Percentiles rank a stretch among this genome's conserved stretches.
These are phyloP conservation scores for Marchantia paleacea DNA, from an alignment of 225 moss, liverwort and hornwort genomes.

Conservation along the genomic window DNA sequence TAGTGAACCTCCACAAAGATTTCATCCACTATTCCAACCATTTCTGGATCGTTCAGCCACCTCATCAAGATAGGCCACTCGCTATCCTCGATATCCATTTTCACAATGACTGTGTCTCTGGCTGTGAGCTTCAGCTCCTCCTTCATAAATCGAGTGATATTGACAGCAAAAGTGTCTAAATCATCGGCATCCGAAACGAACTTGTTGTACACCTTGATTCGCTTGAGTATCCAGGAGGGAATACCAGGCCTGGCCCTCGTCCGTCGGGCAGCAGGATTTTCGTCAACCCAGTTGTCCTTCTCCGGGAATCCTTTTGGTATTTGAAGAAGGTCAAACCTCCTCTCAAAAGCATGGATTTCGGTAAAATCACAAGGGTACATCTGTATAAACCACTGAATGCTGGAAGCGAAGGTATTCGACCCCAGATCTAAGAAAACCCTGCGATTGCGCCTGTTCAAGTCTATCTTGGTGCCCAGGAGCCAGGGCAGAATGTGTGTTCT, in stretches of 20 bases:
- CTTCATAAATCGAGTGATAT: conserved; percentile 85
- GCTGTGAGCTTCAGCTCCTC: conserved; percentile 57
- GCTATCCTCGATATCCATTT: conserved; percentile 90
- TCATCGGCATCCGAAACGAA: conserved; percentile 60
- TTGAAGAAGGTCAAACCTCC: conserved; percentile 30
- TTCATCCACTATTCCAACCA: conserved; percentile 77
- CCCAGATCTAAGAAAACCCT: conserved; percentile 82
- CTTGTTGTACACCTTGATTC: conserved; percentile 63
- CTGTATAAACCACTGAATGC: conserved; percentile 76
- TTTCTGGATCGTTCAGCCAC: conserved; percentile 65
- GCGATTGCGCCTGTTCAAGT: conserved; percentile 58
- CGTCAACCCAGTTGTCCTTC: conserved; percentile 41
- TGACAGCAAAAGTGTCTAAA: conserved; percentile 28
- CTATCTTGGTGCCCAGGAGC: conserved; percentile 64
- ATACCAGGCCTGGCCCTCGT: conserved; percentile 51
- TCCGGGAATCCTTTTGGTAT: conserved; percentile 47
- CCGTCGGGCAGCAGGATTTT: conserved; percentile 33
- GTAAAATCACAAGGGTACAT: conserved; percentile 96
- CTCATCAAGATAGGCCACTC: conserved; percentile 73
- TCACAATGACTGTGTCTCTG: conserved; percentile 68
- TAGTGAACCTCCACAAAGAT: conserved; percentile 93
- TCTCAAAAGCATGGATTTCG: conserved; percentile 84
- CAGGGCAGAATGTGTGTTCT: conserved; percentile 76
- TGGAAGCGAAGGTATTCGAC: conserved; percentile 71
- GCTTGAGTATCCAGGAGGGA: conserved; percentile 72